Conservation (phyloP, 768 basidiomycete species). For the Phlegmacium glaucopus region DNA sequence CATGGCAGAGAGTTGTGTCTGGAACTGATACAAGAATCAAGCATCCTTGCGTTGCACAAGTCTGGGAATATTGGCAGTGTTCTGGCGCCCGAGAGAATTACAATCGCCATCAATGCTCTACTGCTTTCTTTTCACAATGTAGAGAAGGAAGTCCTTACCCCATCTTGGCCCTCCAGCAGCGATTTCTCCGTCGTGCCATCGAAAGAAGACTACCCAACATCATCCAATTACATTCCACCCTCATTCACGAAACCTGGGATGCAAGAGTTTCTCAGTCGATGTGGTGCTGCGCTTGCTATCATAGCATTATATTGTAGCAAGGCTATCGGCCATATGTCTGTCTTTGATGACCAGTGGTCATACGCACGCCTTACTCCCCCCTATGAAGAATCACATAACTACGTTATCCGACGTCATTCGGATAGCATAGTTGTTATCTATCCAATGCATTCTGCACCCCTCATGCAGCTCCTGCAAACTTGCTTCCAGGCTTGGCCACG, state of each 20-base stretch:
- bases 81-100: conserved; percentile 68
- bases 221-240: conserved; percentile 58
- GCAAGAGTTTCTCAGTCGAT: conserved; percentile 68
- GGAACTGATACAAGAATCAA: conserved; percentile 73
- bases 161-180: conserved; percentile 74
- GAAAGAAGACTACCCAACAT: conserved; percentile 66
- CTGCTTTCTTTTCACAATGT: conserved; percentile 66
- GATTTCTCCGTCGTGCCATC: conserved; percentile 60
- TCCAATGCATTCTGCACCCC: conserved; percentile 52
- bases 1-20: conserved; percentile 80
- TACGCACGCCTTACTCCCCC: conserved; percentile 53
- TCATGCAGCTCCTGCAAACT: conserved; percentile 69
- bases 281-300: conserved; percentile 49
- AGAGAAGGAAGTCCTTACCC: conserved; percentile 67
- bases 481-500: conserved; percentile 87
- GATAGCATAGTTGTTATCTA: conserved; percentile 65
- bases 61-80: conserved; percentile 37
- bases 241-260: conserved; percentile 62
- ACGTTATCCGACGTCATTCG: conserved; percentile 63
- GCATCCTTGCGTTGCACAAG: conserved; percentile 39
- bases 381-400: conserved; percentile 70
- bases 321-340: conserved; percentile 68
- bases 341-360: conserved; percentile 85
- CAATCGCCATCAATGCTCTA: conserved; percentile 74
- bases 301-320: conserved; percentile 61